A percentile compares a stretch with the other conserved stretches of the same genome.
Conservation (phyloP, 805 yeast genomes). For the Wickerhamomyces tratensis region DNA sequence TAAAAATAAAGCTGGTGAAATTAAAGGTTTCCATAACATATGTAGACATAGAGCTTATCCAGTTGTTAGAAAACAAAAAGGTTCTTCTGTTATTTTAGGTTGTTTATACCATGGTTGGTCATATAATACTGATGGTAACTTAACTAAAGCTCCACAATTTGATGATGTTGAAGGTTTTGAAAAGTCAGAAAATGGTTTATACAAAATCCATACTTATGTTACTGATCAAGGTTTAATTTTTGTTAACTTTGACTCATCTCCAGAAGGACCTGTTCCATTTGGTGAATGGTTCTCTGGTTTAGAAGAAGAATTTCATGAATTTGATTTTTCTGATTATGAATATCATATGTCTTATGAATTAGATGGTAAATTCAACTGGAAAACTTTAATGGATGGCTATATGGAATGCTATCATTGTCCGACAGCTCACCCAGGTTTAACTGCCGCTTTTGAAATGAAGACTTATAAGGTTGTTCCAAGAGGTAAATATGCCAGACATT, state of each 20-base stretch:
- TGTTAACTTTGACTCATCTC: constrained; percentile 41
- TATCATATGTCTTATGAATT: constrained; percentile 57
- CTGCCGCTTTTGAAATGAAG: constrained; percentile 48
- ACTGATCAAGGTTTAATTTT: constrained; percentile 49
- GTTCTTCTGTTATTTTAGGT: constrained; percentile 47
- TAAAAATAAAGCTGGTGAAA: constrained; percentile 39
- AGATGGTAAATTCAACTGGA: constrained; percentile 59
- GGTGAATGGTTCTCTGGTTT: constrained; percentile 44
- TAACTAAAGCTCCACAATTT: constrained; percentile 55
- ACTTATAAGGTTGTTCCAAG: constrained; percentile 58
- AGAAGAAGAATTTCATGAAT: constrained; percentile 42
- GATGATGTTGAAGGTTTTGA: constrained; percentile 49
- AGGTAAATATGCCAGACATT: constrained; percentile 50
- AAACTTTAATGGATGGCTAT: constrained; percentile 58
- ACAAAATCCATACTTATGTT: constrained; percentile 42
- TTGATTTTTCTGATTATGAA: constrained; percentile 50
- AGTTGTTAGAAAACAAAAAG: constrained; percentile 46
- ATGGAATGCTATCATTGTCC: constrained; percentile 65
- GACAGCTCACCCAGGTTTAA: constrained; percentile 55
- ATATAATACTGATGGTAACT: constrained; percentile 48
- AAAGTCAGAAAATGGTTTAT: constrained; percentile 45
- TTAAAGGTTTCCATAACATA: constrained; percentile 54
- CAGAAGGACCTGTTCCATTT: constrained; percentile 32
- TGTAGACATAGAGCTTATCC: constrained; percentile 62
- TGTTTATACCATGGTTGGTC: constrained; percentile 63